Conservation (phyloP, 331 rosid species). For the Cydonia oblonga region DNA sequence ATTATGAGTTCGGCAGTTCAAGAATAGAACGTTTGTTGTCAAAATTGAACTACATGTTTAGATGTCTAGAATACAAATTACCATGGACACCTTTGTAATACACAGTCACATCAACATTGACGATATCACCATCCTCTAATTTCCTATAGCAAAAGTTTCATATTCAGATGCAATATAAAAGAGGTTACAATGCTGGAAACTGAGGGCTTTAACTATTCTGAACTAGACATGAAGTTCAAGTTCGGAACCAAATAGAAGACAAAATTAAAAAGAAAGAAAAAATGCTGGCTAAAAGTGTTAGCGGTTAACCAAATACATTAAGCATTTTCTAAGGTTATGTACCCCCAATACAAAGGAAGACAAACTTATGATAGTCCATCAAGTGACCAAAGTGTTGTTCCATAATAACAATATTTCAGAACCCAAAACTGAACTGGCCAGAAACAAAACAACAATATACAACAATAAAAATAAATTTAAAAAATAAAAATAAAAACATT, state of each 20-base stretch:
- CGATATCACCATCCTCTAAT: conserved; percentile 91
- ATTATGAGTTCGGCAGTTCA: conserved; percentile 13
- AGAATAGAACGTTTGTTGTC: not conserved
- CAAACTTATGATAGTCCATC: not conserved
- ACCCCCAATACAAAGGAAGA: not conserved
- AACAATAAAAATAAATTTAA: too few species aligned
- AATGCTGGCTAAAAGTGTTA: not conserved
- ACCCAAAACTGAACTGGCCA: not conserved
- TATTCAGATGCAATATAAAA: not conserved
- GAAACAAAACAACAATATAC: not conserved
- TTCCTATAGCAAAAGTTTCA: conserved; percentile 41
- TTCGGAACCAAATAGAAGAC: too few species aligned
- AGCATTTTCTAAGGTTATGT: not conserved
- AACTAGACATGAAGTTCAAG: not conserved
- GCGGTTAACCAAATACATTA: not conserved
- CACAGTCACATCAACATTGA: conserved; percentile 78
- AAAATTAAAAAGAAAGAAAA: not conserved
- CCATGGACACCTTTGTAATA: conserved; percentile 91
- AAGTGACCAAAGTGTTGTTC: not conserved
- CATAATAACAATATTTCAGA: not conserved
- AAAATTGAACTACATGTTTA: not conserved
- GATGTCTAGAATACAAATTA: conserved; percentile 10
- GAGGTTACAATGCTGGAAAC: not conserved
- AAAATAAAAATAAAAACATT: too few species aligned
- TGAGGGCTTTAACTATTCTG: not conserved